Evolutionary conservation across 2,329 filamentous ascomycete genomes (phyloP), one percentile per base, ranked within the genome.

Genomic region (Sporothrix curviconia): DNA sequence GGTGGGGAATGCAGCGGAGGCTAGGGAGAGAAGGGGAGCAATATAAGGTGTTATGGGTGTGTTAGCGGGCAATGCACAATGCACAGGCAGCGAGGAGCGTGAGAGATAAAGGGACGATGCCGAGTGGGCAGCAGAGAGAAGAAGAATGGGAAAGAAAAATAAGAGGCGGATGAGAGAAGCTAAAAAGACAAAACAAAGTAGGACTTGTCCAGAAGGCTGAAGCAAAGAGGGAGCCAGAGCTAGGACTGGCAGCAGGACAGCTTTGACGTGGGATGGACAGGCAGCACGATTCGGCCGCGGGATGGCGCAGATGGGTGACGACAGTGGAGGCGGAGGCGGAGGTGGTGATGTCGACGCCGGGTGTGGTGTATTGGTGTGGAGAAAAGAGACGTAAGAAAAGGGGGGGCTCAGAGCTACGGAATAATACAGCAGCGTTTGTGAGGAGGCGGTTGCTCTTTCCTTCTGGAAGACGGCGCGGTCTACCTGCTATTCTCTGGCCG

Each of bases 261-360:
- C n/a, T n/a, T 30, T 47, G 22, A 8, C 37, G 11, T 25, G 25
- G n/a, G n/a, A n/a, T n/a, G n/a, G n/a, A n/a, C n/a, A 50, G 47
- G 47, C 47, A 50, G n/a, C 47, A 24, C 47, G 19, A 37, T 50
- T 37, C 19, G 12, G 32, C 9, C 25, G 14, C 32, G 32, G 28
- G 19, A 50, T 50, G 47, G 46, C 47, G 32, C 32, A 50, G 47
- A 50, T 19, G 47, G 32, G 47, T 50, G 47, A 50, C 46, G 47
- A 50, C 47, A 37, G 49, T 36, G 46, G 47, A 15, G 24, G 36
- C 36, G 37, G 36, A 39, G 49, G 49, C 47, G 47, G 37, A 8
- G 25, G 6, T 32, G 50, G 17, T 11, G 51, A 40, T 43, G 37
- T 24, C 25, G n/a, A 7, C 24, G 24, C n/a, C n/a, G n/a, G n/a